These are phyloP conservation scores for Thalassiosira profunda DNA, from an alignment of 108 stramenopile genomes.

Conservation along the genomic window DNA sequence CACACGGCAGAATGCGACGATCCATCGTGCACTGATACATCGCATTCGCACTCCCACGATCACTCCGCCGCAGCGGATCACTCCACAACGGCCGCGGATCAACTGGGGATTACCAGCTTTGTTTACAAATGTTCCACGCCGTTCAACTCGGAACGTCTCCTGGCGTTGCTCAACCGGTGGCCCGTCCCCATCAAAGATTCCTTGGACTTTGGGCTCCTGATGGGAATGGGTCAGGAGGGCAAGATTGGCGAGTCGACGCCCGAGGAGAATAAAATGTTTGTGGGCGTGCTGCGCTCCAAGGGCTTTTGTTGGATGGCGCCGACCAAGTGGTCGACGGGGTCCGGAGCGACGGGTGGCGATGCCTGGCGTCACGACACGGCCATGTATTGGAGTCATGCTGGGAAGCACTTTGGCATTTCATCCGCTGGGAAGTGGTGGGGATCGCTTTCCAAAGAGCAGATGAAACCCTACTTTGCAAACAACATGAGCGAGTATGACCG, in stretches of 20 bases:
- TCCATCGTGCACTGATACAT: slow-evolving; percentile 44
- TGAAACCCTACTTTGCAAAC: slow-evolving; percentile 54
- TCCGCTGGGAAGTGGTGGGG: slow-evolving; percentile 94
- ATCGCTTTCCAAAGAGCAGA: slow-evolving; percentile 59
- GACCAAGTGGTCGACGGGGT: slow-evolving; percentile 49
- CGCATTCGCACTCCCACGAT: slow-evolving; percentile 55
- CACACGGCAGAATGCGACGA: slow-evolving; percentile 43
- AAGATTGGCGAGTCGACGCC: slow-evolving; percentile 1
- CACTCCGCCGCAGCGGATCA: too few relatives aligned
- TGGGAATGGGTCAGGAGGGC: slow-evolving; percentile 25
- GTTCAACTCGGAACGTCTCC: slow-evolving; percentile 70
- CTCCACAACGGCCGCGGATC: slow-evolving; percentile 53
- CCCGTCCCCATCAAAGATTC: slow-evolving; percentile 85
- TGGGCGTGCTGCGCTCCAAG: slow-evolving; percentile 86
- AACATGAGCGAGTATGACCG: slow-evolving; percentile 69
- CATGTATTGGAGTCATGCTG: slow-evolving; percentile 95
- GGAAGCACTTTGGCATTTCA: slow-evolving; percentile 83
- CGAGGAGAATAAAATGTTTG: slow-evolving; percentile 43
- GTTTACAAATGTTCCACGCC: slow-evolving; percentile 86
- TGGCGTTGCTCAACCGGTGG: slow-evolving; percentile 58
- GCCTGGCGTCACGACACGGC: slow-evolving; percentile 68
- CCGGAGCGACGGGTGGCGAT: slow-evolving; percentile 14
- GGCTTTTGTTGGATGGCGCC: slow-evolving; percentile 96
- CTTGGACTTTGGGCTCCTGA: slow-evolving; percentile 55
- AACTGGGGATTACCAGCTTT: slow-evolving; percentile 86